Evolutionary conservation across 2,329 filamentous ascomycete genomes (phyloP).

Genomic region (Berkeleyomyces basicola): DNA sequence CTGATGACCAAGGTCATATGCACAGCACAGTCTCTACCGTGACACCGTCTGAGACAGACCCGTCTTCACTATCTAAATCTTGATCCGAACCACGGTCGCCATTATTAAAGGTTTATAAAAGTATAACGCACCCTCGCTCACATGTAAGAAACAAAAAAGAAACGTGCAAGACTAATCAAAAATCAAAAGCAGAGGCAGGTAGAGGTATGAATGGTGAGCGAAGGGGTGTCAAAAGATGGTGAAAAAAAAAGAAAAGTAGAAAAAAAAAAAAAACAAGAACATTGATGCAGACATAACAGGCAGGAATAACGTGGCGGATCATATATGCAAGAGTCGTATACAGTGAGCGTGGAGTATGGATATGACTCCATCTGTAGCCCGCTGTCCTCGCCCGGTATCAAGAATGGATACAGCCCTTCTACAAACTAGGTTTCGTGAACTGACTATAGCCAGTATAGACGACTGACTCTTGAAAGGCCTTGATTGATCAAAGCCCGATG

Average conservation of each 20-base stretch:
- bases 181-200: background rate
- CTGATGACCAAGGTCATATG: too few species aligned
- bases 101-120: slow-evolving; percentile 7
- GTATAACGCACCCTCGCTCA: background rate
- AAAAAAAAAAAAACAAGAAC: background rate
- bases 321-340: slow-evolving; percentile 1
- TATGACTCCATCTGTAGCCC: background rate
- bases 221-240: background rate
- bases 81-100: background rate
- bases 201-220: background rate
- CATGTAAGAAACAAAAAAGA: background rate
- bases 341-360: background rate
- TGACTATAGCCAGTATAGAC: background rate
- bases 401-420: background rate
- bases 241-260: background rate
- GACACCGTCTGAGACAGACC: too few species aligned
- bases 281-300: background rate
- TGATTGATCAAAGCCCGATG: background rate
- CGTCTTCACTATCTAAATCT: background rate
- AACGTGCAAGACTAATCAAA: background rate
- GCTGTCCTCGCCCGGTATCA: background rate
- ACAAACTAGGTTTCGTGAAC: too few species aligned
- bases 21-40: too few species aligned
- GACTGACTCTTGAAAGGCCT: background rate
- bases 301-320: background rate